phyloP scores from a whole-genome alignment of 2,329 filamentous ascomycete species.

The Phoma sp. region DNA sequence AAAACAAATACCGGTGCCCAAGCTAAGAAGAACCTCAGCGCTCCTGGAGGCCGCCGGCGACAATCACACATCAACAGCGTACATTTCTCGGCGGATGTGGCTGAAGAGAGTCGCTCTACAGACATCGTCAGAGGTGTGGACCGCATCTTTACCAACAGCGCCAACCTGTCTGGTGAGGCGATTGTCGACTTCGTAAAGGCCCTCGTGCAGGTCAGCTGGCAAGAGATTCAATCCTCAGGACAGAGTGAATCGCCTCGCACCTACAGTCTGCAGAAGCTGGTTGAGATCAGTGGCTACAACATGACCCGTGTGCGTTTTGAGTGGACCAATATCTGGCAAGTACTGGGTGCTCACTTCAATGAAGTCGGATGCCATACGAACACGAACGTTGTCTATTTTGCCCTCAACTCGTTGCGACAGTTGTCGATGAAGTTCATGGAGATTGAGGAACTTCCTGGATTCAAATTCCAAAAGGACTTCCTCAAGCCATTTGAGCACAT shows the following conservation, averaged over 20 bases:
- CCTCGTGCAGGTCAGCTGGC: constrained; percentile 95
- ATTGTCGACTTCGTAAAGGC: constrained; percentile 95
- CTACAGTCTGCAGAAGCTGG: constrained; percentile 96
- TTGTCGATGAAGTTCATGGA: constrained; percentile 99
- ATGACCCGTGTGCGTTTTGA: constrained; percentile 98
- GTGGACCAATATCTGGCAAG: constrained; percentile 97
- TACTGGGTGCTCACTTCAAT: constrained; percentile 98
- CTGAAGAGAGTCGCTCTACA: constrained; percentile 87
- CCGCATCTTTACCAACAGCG: constrained; percentile 95
- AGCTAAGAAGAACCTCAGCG: constrained; percentile 71
- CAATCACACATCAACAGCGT: constrained; percentile 54
- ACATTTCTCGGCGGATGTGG: constrained; percentile 75
- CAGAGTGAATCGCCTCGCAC: constrained; percentile 94
- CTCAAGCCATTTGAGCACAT: constrained; percentile 98
- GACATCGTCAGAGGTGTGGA: constrained; percentile 94
- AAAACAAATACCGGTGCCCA: constrained; percentile 68
- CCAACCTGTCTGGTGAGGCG: constrained; percentile 88
- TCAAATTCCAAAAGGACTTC: constrained; percentile 99
- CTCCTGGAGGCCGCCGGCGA: constrained; percentile 58
- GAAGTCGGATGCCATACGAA: constrained; percentile 96
- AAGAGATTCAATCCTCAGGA: constrained; percentile 96
- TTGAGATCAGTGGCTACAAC: constrained; percentile 99
- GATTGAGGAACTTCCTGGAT: constrained; percentile 94
- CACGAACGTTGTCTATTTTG: constrained; percentile 96
- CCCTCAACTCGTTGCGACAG: constrained; percentile 91